A percentile compares a stretch with the other conserved stretches of the same genome.
Conservation (phyloP, 352 stramenopile species). For the Elongisporangium anandrum region DNA sequence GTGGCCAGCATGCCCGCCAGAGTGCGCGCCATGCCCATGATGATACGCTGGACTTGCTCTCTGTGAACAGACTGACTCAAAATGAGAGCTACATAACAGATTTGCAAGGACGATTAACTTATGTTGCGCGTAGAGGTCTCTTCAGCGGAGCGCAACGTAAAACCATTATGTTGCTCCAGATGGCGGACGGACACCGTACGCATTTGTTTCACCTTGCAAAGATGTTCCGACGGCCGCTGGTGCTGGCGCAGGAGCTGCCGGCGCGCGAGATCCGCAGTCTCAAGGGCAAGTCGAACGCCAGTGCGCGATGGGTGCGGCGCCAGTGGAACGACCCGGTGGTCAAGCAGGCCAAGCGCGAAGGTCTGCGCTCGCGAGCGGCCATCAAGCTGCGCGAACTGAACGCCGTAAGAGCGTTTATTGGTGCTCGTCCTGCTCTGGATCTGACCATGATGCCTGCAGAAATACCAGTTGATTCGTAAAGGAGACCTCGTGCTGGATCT, state of each 20-base stretch:
- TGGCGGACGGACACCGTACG: not conserved
- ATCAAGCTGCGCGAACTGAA: constrained; percentile 86
- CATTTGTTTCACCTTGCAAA: not conserved
- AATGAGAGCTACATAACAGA: not conserved
- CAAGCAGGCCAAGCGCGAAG: constrained; percentile 82
- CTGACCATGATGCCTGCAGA: constrained; percentile 20
- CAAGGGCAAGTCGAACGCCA: constrained; percentile 80
- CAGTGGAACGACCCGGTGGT: constrained; percentile 84
- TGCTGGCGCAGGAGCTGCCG: constrained; percentile 10
- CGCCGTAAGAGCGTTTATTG: constrained; percentile 17
- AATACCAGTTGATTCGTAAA: constrained; percentile 59
- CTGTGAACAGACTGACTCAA: not conserved
- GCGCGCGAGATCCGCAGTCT: constrained; percentile 67
- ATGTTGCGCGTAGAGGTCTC: not conserved
- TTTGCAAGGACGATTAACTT: not conserved
- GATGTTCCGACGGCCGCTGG: constrained; percentile 4
- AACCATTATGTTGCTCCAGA: not conserved
- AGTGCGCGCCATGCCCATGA: constrained; percentile 37
- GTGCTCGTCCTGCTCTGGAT: not conserved
- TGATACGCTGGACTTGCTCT: not conserved
- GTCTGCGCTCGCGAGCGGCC: constrained; percentile 71
- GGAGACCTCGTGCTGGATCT: constrained; percentile 79
- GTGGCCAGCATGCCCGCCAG: constrained; percentile 59
- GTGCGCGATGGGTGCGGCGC: constrained; percentile 77
- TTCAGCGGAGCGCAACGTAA: not conserved